phyloP scores from a whole-genome alignment of 805 yeast species.

The Blastobotrys mokoenaii region DNA sequence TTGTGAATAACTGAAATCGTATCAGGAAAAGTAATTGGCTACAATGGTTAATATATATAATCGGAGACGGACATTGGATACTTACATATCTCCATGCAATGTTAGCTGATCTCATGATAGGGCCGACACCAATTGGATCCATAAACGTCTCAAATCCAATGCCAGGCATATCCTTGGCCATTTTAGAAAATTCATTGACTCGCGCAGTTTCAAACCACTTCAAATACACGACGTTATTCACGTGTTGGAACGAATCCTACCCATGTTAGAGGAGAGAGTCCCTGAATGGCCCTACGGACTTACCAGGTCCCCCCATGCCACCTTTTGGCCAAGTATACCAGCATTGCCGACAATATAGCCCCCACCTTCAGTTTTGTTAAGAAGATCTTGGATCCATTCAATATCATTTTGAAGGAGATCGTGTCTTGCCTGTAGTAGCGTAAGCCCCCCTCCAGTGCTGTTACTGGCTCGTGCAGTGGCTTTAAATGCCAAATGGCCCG shows the following conservation, averaged over 20 bases:
- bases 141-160: slow-evolving; percentile 16
- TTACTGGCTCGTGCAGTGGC: too few relatives aligned
- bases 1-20: slow-evolving; percentile 24
- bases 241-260: slow-evolving; percentile 25
- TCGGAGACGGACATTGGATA: too few relatives aligned
- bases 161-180: slow-evolving; percentile 9
- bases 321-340: slow-evolving; percentile 1
- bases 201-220: slow-evolving; percentile 29
- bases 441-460: too few relatives aligned
- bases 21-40: slow-evolving; percentile 26
- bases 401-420: neutral
- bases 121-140: slow-evolving; percentile 21
- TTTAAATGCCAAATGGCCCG: too few relatives aligned
- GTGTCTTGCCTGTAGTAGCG: too few relatives aligned
- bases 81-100: slow-evolving; percentile 24
- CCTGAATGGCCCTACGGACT: too few relatives aligned
- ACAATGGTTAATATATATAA: neutral
- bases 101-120: slow-evolving; percentile 25
- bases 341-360: slow-evolving; percentile 2
- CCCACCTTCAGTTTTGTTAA: slow-evolving; percentile 10
- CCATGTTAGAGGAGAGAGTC: neutral
- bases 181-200: slow-evolving; percentile 19
- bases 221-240: slow-evolving; percentile 26
- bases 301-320: slow-evolving; percentile 12
- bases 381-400: slow-evolving; percentile 19